Base-by-base conservation (phyloP, 2,329 filamentous ascomycete species). In the Thielaviopsis euricoi region DNA sequence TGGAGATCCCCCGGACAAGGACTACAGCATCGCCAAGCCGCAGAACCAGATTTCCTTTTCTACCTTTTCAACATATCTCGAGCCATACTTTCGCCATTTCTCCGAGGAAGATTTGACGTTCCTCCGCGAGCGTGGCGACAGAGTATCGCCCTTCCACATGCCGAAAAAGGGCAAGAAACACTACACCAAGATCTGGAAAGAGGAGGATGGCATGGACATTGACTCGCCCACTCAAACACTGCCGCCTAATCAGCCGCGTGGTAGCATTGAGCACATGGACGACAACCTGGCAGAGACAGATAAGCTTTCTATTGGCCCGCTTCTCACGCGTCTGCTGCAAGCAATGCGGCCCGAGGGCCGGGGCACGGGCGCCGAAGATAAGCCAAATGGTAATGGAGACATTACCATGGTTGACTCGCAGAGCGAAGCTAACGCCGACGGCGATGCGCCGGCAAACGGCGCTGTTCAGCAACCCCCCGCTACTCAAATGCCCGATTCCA, bases 71-170 rank as follows among this genome's bases (percentile, higher is more conserved):
- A 83, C 86, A 6, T 95, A 93, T 67, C 80, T 94, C 57, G 93
- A 98, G 62, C 88, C 90, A 0, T 97, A 87, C 71, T 93, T 96
- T 63, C 82, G 91, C 6, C 83, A 86, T 0, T 86, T 95, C 64
- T 87, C 85, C 0, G 93, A 98, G 67, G 93, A 98, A 67, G 93
- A 98, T 67, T 79, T 96, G 52, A 89, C 88, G 0, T 98, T 96
- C 67, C 71, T 98, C 43, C 84, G 90, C 65, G 93, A 98, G 71
- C 80, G 88, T 65, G 89, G 90, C 59, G 90, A 98, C 69, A 82
- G 93, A 43, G 74, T 85, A 22, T 83, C 78, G 1, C 88, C 91
- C 1, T 97, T 96, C 65, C 74, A 90, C 43, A 89, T 95, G 70
- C 89, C 91, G 7, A 84, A 85, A 62, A 83, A 89, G 22, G 90